Evolutionary conservation across 2,329 filamentous ascomycete genomes (phyloP).

Genomic region (Orbilia javanica): DNA sequence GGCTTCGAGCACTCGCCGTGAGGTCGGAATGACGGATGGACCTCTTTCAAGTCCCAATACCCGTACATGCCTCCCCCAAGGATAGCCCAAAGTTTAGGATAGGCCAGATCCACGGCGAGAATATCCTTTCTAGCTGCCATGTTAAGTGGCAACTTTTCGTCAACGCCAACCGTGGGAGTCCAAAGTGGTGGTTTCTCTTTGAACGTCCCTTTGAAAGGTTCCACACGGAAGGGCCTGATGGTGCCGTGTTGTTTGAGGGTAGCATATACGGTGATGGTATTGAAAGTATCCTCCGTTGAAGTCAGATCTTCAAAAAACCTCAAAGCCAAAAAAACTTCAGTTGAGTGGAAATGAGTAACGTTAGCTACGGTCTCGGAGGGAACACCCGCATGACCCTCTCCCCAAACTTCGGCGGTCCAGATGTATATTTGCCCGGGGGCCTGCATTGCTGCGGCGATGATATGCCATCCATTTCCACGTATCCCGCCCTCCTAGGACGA

Average conservation of each 20-base stretch:
- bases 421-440: constrained; percentile 26
- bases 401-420: constrained; percentile 20
- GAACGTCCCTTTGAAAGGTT: constrained; percentile 31
- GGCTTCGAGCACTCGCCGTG: constrained; percentile 26
- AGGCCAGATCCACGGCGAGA: constrained; percentile 13
- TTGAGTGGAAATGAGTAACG: constrained; percentile 11
- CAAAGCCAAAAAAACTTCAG: constrained; percentile 23
- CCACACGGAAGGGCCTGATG: constrained; percentile 27
- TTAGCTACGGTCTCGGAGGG: neutral
- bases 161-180: neutral
- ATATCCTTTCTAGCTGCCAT: constrained; percentile 28
- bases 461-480: constrained; percentile 23
- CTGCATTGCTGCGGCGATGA: constrained; percentile 32
- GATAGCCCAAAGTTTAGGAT: constrained; percentile 36
- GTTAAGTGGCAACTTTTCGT: constrained; percentile 3
- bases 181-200: constrained; percentile 13
- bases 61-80: constrained; percentile 36
- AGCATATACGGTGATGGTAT: constrained; percentile 22
- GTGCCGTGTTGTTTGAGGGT: constrained; percentile 20
- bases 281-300: neutral
- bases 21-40: constrained; percentile 20
- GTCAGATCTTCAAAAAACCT: neutral
- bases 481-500: constrained; percentile 38
- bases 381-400: neutral
- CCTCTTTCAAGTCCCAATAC: constrained; percentile 35